Evolutionary conservation across 768 basidiomycete genomes (phyloP).

Genomic region (Tylopilus plumbeoviolaceoides): DNA sequence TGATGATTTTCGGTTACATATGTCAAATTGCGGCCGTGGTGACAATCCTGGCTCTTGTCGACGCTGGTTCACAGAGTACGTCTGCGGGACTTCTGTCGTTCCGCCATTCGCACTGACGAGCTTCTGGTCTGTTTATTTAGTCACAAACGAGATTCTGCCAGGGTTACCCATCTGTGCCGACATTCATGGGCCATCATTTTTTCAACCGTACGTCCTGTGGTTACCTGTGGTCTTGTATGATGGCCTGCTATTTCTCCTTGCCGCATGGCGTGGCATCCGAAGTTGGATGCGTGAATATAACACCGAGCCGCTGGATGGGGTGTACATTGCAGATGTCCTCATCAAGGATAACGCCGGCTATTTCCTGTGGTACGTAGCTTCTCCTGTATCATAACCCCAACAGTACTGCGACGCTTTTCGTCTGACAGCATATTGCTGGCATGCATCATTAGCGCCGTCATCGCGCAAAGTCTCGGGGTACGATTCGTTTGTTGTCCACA

Average conservation of each 20-base stretch:
- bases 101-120: neutral
- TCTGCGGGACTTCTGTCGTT: neutral
- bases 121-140: neutral
- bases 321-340: slow-evolving; percentile 5
- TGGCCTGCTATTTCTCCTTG: slow-evolving; percentile 3
- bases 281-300: neutral
- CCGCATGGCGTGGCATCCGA: slow-evolving; percentile 2
- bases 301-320: neutral
- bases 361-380: slow-evolving; percentile 10
- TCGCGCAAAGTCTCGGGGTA: slow-evolving; percentile 7
- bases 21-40: slow-evolving; percentile 12
- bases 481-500: no score
- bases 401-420: neutral
- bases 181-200: neutral
- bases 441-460: neutral
- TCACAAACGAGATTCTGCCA: slow-evolving; percentile 3
- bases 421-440: slow-evolving; percentile 9
- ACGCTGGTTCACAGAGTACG: slow-evolving; percentile 2
- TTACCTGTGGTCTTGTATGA: slow-evolving; percentile 9
- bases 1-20: slow-evolving; percentile 10
- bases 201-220: slow-evolving; percentile 4
- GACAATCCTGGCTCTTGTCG: slow-evolving; percentile 4
- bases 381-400: neutral
- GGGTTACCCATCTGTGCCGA: slow-evolving; percentile 5
- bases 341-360: slow-evolving; percentile 15